These are phyloP conservation scores for Melampsora larici-populina DNA, from an alignment of 1,284 basidiomycete genomes.

Conservation along the genomic window DNA sequence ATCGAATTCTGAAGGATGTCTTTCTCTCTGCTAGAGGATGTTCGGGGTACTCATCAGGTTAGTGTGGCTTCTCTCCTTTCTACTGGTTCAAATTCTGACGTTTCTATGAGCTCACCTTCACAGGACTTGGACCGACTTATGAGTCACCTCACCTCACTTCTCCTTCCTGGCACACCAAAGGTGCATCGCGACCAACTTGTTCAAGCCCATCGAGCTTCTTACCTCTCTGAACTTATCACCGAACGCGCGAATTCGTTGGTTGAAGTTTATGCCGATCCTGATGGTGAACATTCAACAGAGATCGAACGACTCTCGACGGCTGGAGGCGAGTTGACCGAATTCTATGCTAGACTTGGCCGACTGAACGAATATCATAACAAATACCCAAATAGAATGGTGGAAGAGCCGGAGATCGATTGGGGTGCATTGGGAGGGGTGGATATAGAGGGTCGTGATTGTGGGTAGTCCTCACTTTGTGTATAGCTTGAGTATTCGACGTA, in stretches of 20 bases:
- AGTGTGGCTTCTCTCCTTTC: neutral
- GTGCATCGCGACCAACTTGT: slow-evolving; percentile 30
- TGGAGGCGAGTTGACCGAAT: slow-evolving; percentile 75
- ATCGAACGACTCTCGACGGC: slow-evolving; percentile 27
- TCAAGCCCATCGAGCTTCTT: slow-evolving; percentile 33
- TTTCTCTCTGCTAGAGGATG: slow-evolving; percentile 33
- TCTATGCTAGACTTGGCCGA: slow-evolving; percentile 87
- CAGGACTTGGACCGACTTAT: slow-evolving; percentile 39
- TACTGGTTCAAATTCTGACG: neutral
- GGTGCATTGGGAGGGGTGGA: slow-evolving; percentile 62
- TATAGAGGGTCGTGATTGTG: slow-evolving; percentile 64
- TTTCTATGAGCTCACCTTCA: neutral
- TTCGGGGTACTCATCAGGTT: slow-evolving; percentile 36
- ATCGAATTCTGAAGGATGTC: slow-evolving; percentile 18
- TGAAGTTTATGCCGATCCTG: slow-evolving; percentile 27
- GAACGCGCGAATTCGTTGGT: slow-evolving; percentile 18
- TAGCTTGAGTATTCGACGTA: neutral
- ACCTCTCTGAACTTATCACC: slow-evolving; percentile 24
- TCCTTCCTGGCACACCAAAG: slow-evolving; percentile 30
- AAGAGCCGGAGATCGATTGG: slow-evolving; percentile 74
- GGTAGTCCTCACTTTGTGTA: neutral
- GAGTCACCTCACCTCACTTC: slow-evolving; percentile 13
- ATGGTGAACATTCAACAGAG: slow-evolving; percentile 25
- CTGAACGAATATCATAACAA: slow-evolving; percentile 93
- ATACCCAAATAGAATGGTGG: slow-evolving; percentile 81